Percentiles rank a stretch among this genome's conserved stretches.
Evolutionary conservation across 1,284 basidiomycete species (phyloP).

Genomic region (Ustilago lituana): DNA sequence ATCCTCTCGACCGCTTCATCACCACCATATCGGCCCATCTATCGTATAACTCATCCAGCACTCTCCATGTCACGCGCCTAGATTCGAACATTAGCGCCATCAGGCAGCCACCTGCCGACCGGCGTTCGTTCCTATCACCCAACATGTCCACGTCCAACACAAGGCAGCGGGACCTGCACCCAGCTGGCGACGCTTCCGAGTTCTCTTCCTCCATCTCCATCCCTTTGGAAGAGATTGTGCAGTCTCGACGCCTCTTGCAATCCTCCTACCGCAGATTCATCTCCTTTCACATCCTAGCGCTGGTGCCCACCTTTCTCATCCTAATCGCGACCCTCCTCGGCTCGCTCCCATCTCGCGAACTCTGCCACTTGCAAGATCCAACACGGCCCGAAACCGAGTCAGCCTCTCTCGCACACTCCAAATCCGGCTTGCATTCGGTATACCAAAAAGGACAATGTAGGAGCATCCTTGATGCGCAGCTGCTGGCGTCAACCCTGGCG

Average conservation of each 20-base stretch:
- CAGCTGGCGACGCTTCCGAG: slow-evolving; percentile 11
- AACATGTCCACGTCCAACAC: slow-evolving; percentile 9
- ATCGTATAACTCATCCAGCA: too few species aligned
- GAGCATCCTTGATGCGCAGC: slow-evolving; percentile 33
- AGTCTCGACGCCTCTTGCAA: slow-evolving; percentile 14
- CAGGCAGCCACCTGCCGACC: slow-evolving; percentile 3
- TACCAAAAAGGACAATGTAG: slow-evolving; percentile 33
- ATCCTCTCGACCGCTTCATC: too few species aligned
- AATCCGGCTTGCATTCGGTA: slow-evolving; percentile 12
- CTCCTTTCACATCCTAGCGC: slow-evolving; percentile 20
- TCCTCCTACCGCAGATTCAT: slow-evolving; percentile 34
- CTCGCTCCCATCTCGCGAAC: slow-evolving; percentile 21
- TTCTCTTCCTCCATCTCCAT: slow-evolving; percentile 23
- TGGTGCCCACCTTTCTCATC: slow-evolving; percentile 25
- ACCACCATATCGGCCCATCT: too few species aligned
- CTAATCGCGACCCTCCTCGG: slow-evolving; percentile 20
- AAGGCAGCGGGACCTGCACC: not conserved
- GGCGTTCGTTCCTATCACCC: not conserved
- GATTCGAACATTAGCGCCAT: not conserved
- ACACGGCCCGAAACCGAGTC: not conserved
- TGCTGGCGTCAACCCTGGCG: slow-evolving; percentile 23
- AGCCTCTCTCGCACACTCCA: not conserved
- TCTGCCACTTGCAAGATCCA: slow-evolving; percentile 31
- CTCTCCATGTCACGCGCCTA: not conserved
- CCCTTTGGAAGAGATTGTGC: slow-evolving; percentile 12